These are phyloP conservation scores for Acacia crassicarpa DNA, from an alignment of 306 rosid genomes.

Conservation along the genomic window DNA sequence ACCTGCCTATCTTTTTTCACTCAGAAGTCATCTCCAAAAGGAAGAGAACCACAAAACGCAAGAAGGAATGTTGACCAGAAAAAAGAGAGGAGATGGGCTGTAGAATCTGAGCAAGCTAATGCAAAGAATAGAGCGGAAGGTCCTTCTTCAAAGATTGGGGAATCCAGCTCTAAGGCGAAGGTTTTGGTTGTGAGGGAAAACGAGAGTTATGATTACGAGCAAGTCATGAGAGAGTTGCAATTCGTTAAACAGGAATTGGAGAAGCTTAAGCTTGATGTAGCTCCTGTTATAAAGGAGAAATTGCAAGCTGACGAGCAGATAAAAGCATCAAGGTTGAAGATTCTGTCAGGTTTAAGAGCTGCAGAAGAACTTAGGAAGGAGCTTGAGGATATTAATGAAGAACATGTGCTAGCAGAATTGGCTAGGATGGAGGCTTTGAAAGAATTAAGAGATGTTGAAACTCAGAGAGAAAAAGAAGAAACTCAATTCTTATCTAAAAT, in stretches of 20 bases:
- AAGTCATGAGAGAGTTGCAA: conserved; percentile 69
- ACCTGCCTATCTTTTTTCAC: neutral
- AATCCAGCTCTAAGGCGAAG: conserved; percentile 43
- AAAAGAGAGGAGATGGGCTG: conserved; percentile 48
- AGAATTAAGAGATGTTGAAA: conserved; percentile 60
- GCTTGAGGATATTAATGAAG: conserved; percentile 73
- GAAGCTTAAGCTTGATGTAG: conserved; percentile 79
- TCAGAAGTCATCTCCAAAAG: conserved; percentile 52
- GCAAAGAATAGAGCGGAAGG: conserved; percentile 49
- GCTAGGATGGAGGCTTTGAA: conserved; percentile 86
- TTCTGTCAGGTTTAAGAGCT: conserved; percentile 35
- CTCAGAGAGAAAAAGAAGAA: conserved; percentile 56
- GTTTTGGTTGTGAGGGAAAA: conserved; percentile 23
- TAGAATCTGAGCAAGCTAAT: conserved; percentile 56
- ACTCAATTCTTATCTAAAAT: conserved; percentile 40
- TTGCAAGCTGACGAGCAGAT: conserved; percentile 48
- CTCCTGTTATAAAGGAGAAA: conserved; percentile 62
- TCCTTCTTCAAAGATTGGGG: conserved; percentile 49
- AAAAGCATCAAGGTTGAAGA: conserved; percentile 45
- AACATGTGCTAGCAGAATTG: conserved; percentile 79
- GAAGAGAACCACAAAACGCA: conserved; percentile 62
- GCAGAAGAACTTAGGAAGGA: conserved; percentile 57
- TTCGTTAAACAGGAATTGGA: conserved; percentile 60
- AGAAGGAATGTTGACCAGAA: conserved; percentile 52
- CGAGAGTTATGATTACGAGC: conserved; percentile 44